Evolutionary conservation across 495 filamentous ascomycete species (phyloP).

Genomic region (Penicillium longicatenatum): DNA sequence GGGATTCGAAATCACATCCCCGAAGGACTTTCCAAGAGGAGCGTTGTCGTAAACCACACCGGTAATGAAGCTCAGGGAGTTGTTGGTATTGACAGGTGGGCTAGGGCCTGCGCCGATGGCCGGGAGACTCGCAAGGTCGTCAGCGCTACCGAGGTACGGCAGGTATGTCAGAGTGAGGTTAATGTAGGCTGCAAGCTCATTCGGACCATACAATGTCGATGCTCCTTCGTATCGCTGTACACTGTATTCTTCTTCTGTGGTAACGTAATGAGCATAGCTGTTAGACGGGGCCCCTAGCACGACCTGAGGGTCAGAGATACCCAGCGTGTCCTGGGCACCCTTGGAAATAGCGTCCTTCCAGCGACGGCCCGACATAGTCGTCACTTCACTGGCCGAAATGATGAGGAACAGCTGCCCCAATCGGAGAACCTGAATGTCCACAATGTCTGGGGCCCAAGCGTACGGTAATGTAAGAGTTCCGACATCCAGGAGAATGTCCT

Average conservation of each 20-base stretch:
- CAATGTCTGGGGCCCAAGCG: constrained; percentile 88
- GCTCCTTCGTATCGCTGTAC: constrained; percentile 95
- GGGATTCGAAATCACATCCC: constrained; percentile 68
- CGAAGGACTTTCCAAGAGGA: constrained; percentile 72
- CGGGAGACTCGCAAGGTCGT: constrained; percentile 48
- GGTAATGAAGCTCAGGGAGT: constrained; percentile 77
- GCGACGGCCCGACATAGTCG: constrained; percentile 90
- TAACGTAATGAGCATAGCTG: constrained; percentile 94
- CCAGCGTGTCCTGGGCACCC: constrained; percentile 51
- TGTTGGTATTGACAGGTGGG: constrained; percentile 83
- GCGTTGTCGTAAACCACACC: constrained; percentile 75
- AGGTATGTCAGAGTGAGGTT: constrained; percentile 76
- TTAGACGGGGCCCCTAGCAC: constrained; percentile 95
- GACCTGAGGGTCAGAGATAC: constrained; percentile 61
- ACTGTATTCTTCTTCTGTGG: constrained; percentile 87
- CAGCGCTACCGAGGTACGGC: constrained; percentile 58
- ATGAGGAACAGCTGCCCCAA: constrained; percentile 89
- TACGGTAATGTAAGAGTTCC: constrained; percentile 81
- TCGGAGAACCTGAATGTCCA: constrained; percentile 86
- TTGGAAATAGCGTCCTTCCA: constrained; percentile 81
- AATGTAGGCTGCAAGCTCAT: constrained; percentile 88
- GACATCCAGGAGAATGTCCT: constrained; percentile 88
- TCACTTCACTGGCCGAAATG: constrained; percentile 87
- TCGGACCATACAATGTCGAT: constrained; percentile 91
- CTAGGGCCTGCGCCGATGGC: constrained; percentile 56